A percentile compares a stretch with the other conserved stretches of the same genome.
Conservation (phyloP, 2,329 filamentous ascomycete genomes). For the Epichloe amarillans region DNA sequence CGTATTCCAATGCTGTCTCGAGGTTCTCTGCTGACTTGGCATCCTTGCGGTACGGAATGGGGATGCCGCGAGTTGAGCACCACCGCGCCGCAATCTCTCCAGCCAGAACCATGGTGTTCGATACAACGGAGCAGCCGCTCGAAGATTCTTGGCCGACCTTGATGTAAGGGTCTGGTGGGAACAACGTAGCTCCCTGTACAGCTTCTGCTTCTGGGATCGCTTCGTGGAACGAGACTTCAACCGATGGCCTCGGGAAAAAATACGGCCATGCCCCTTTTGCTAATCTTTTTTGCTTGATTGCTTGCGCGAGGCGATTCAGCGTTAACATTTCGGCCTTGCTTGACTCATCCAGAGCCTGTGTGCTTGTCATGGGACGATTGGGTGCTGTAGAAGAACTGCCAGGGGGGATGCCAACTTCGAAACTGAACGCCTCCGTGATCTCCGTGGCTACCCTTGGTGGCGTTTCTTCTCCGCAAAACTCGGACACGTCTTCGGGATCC, state of each 20-base stretch:
- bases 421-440: constrained; percentile 10
- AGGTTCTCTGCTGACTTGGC: constrained; percentile 25
- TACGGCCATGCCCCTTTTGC: constrained; percentile 35
- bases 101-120: constrained; percentile 44
- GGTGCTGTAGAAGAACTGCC: constrained; percentile 8
- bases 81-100: constrained; percentile 48
- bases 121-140: constrained; percentile 21
- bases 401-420: constrained; percentile 17
- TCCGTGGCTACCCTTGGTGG: constrained; percentile 6
- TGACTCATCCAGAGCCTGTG: constrained; percentile 26
- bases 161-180: constrained; percentile 38
- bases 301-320: constrained; percentile 34
- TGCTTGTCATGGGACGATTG: constrained; percentile 29
- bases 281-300: constrained; percentile 29
- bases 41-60: constrained; percentile 45
- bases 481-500: constrained; percentile 36
- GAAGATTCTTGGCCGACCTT: constrained; percentile 19
- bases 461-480: constrained; percentile 25
- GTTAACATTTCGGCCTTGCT: constrained; percentile 33
- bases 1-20: constrained; percentile 23
- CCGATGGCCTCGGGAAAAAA: constrained; percentile 31
- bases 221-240: constrained; percentile 29
- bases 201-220: constrained; percentile 11
- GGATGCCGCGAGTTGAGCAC: constrained; percentile 43
- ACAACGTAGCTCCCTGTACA: constrained; percentile 9